These are phyloP conservation scores for Durio zibethinus DNA, from an alignment of 345 rosid species.

Conservation along the genomic window DNA sequence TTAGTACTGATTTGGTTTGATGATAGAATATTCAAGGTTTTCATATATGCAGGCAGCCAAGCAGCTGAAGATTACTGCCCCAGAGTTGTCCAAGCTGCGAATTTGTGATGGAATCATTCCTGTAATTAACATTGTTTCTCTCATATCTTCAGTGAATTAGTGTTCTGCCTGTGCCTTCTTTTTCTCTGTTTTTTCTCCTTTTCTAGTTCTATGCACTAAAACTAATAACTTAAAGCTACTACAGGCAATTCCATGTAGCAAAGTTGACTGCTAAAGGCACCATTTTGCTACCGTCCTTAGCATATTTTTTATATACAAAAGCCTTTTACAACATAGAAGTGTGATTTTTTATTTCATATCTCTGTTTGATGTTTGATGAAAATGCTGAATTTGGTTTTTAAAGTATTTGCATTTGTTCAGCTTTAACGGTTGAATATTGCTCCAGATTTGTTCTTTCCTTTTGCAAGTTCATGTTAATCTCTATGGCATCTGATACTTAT, in stretches of 20 bases:
- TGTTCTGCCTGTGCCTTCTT: not conserved
- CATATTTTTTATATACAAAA: not conserved
- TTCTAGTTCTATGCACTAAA: not conserved
- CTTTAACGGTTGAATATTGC: constrained; percentile 10
- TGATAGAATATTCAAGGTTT: constrained; percentile 10
- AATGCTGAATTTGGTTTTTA: not conserved
- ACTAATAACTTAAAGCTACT: not conserved
- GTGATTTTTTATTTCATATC: constrained; percentile 7
- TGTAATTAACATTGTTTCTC: constrained; percentile 38
- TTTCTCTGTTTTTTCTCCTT: not conserved
- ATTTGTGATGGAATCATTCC: constrained; percentile 88
- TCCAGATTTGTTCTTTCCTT: constrained; percentile 8
- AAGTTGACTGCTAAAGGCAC: not conserved
- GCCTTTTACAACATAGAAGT: not conserved
- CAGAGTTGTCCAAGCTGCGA: constrained; percentile 65
- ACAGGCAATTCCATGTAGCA: not conserved
- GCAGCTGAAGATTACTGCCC: constrained; percentile 78
- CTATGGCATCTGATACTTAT: constrained; percentile 13
- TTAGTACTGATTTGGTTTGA: constrained; percentile 9
- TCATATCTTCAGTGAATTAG: constrained; percentile 8
- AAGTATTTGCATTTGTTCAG: not conserved
- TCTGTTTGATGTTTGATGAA: constrained; percentile 5
- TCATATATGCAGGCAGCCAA: constrained; percentile 76
- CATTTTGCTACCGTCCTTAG: not conserved
- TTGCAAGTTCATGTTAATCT: constrained; percentile 12